Evolutionary conservation across 768 basidiomycete species (phyloP).

Genomic region (Lyophyllum semitale): DNA sequence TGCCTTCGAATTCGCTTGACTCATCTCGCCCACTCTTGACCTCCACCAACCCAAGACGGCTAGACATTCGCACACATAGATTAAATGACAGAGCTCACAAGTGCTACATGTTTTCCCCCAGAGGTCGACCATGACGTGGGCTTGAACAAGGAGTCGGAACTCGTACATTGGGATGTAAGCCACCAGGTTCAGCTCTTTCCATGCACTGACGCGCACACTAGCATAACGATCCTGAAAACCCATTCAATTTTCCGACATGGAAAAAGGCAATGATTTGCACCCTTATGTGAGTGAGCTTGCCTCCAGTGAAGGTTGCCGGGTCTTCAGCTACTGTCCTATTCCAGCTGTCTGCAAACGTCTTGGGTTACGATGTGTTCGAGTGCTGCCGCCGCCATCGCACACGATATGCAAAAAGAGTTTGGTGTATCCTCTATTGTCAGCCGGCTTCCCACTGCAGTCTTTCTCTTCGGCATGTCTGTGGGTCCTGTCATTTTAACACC

Average conservation of each 20-base stretch:
- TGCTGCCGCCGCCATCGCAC: conserved; percentile 14
- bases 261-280: conserved; percentile 19
- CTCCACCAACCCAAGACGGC: not conserved
- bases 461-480: conserved; percentile 19
- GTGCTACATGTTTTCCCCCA: not conserved
- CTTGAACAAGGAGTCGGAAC: conserved; percentile 10
- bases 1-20: not conserved
- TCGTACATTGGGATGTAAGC: conserved; percentile 20
- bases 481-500: conserved; percentile 23
- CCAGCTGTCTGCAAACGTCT: conserved; percentile 17
- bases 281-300: conserved; percentile 12
- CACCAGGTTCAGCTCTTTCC: not conserved
- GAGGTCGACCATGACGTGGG: not conserved
- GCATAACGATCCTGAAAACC: conserved; percentile 21
- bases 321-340: not conserved
- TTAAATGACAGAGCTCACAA: not conserved
- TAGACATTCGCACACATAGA: not conserved
- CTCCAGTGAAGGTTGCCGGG: not conserved
- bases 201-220: not conserved
- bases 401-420: conserved; percentile 18
- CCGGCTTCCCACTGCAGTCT: conserved; percentile 21
- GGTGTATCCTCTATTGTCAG: conserved; percentile 14
- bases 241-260: conserved; percentile 22
- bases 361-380: conserved; percentile 23
- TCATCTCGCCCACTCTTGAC: not conserved